Percentiles rank a stretch among this genome's conserved stretches.
These are phyloP conservation scores for Colletotrichum agaves DNA, from an alignment of 2,329 filamentous ascomycete species.

Conservation along the genomic window DNA sequence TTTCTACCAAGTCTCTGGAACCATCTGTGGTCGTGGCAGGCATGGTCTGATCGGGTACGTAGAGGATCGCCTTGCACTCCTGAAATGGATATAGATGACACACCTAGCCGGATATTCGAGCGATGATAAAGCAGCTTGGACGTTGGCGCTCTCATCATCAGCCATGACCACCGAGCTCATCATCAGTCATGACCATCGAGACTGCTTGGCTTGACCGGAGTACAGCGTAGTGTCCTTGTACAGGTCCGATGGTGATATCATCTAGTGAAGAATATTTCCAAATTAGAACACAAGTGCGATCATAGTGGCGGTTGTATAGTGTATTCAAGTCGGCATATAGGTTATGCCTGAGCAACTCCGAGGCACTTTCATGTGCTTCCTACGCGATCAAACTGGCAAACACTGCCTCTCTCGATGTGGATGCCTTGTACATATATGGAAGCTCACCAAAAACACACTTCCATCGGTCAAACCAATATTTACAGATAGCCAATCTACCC, in stretches of 20 bases:
- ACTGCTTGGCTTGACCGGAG: not conserved
- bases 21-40: not conserved
- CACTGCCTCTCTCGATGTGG: not conserved
- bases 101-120: not conserved
- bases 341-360: not conserved
- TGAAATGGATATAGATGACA: not conserved
- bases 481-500: not conserved
- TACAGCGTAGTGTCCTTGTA: not conserved
- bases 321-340: not conserved
- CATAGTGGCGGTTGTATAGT: not conserved
- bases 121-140: not conserved
- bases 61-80: not conserved
- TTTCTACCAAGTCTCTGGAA: not conserved
- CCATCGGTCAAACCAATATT: not conserved
- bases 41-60: not conserved
- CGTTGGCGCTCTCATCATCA: not conserved
- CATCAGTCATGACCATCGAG: too few species aligned
- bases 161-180: too few species aligned
- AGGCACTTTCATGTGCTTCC: not conserved
- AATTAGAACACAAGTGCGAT: slow-evolving; percentile 9
- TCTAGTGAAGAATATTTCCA: slow-evolving; percentile 3
- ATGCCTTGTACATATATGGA: not conserved
- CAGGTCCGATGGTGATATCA: slow-evolving; percentile 3
- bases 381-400: not conserved
- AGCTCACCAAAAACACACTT: not conserved